Conservation (phyloP, 2,329 filamentous ascomycete genomes). For the Colletotrichum lentis region DNA sequence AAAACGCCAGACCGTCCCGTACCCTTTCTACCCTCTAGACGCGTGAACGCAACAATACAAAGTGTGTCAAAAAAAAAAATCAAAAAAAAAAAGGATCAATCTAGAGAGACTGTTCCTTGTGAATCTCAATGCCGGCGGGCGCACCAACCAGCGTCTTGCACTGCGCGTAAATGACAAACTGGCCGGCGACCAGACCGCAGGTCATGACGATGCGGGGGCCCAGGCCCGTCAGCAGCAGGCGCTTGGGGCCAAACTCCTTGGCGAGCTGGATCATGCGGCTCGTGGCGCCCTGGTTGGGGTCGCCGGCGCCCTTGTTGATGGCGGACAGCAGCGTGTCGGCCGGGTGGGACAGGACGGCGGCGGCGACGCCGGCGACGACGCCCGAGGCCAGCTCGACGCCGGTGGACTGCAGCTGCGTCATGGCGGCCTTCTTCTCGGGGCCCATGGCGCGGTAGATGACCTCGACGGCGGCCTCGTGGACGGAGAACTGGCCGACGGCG, state of each 20-base stretch:
- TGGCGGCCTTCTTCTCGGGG: constrained; percentile 68
- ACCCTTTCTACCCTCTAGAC: not conserved
- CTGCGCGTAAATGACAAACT: constrained; percentile 65
- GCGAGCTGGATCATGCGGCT: constrained; percentile 62
- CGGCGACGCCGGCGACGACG: constrained; percentile 86
- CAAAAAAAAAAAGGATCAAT: too few relatives aligned
- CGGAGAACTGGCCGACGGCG: constrained; percentile 93
- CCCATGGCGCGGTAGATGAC: constrained; percentile 75
- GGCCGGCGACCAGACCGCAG: constrained; percentile 60
- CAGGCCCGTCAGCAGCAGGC: constrained; percentile 57
- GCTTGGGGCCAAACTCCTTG: constrained; percentile 59
- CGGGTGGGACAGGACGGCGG: constrained; percentile 87
- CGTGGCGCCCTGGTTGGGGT: constrained; percentile 57
- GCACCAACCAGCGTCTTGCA: constrained; percentile 63
- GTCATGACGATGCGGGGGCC: constrained; percentile 63
- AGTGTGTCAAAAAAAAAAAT: too few relatives aligned
- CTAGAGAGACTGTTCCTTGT: constrained; percentile 52
- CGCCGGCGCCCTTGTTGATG: constrained; percentile 64
- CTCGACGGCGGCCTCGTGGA: constrained; percentile 89
- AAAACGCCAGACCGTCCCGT: constrained; percentile 14
- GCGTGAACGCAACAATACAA: too few relatives aligned
- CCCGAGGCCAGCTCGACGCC: constrained; percentile 86
- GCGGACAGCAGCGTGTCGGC: constrained; percentile 72
- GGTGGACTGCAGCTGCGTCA: constrained; percentile 77
- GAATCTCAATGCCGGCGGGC: constrained; percentile 61